Conservation (phyloP, 116 monocot species). For the Posidonia oceanica region DNA sequence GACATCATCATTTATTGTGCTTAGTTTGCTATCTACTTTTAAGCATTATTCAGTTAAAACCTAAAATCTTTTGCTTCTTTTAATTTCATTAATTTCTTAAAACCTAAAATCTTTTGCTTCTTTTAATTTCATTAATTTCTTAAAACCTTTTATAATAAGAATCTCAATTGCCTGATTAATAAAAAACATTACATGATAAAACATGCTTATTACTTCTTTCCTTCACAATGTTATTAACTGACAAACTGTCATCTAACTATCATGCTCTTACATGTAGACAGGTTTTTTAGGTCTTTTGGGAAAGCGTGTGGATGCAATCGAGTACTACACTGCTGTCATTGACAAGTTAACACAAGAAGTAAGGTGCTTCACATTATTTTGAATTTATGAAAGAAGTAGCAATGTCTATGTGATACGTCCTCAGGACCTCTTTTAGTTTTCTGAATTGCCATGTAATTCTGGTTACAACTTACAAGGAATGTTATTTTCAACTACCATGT, state of each 20-base stretch:
- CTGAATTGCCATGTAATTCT: too few relatives aligned
- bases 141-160: too few relatives aligned
- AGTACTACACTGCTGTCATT: slow-evolving; percentile 42
- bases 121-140: too few relatives aligned
- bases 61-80: too few relatives aligned
- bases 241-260: background rate
- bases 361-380: slow-evolving; percentile 10
- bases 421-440: background rate
- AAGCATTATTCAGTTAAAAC: background rate
- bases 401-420: background rate
- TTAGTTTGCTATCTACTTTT: background rate
- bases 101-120: too few relatives aligned
- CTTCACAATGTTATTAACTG: background rate
- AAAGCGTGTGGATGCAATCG: slow-evolving; percentile 62
- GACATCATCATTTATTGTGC: background rate
- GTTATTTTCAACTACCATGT: too few relatives aligned
- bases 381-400: too few relatives aligned
- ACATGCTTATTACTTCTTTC: background rate
- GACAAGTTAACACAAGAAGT: slow-evolving; percentile 44
- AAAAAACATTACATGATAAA: too few relatives aligned
- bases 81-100: too few relatives aligned
- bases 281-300: slow-evolving; percentile 76
- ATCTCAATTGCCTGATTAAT: too few relatives aligned
- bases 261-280: slow-evolving; percentile 38
- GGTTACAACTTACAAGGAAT: too few relatives aligned